Evolutionary conservation across 1,139 yeast genomes (phyloP), one percentile per base, ranked within the genome.

Genomic region (Keqinozyma sinolaborantium): DNA sequence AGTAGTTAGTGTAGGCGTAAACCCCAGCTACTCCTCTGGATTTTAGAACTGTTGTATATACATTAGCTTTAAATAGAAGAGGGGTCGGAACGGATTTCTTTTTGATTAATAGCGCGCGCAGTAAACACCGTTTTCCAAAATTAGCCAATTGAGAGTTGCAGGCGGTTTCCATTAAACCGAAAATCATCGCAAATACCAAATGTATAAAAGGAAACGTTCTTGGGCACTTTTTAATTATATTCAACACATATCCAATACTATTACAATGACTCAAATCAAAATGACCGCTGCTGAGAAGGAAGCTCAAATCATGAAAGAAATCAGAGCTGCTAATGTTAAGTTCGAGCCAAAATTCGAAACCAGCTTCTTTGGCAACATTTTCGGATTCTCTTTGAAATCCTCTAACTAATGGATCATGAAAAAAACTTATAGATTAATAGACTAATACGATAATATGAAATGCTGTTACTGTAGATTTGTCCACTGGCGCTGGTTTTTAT

Each of bases 241-340:
- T n/a, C 10, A 13, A 13, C 16, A 9, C 19, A 26, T 10, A 8
- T 13, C n/a, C n/a, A 14, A 10, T 16, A 26, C 12, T 11, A 14
- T 20, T 24, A 32, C 12, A 5, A 32, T 28, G 30, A 29, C 20
- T 16, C 23, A 25, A 29, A 31, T 42, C 31, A 54, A 48, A 45
- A 40, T 57, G 45, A 53, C 61, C 43, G 70, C 70, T 34, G 58
- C 53, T 44, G 73, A 69, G 51, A 69, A 69, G 55, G 75, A 69
- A 57, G 73, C 72, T 41, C 58, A 56, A 47, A 68, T 69, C 44
- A 68, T 69, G 74, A 59, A 58, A 36, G 73, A 68, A 43, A 68
- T 69, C 43, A 64, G 70, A 60, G 54, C 64, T 24, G 48, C 46
- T 35, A 34, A 47, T 31, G 54, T 50, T 31, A 62, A 57, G 46